These are phyloP conservation scores for Monilinia fructigena DNA, from an alignment of 2,329 filamentous ascomycete species.

Conservation along the genomic window DNA sequence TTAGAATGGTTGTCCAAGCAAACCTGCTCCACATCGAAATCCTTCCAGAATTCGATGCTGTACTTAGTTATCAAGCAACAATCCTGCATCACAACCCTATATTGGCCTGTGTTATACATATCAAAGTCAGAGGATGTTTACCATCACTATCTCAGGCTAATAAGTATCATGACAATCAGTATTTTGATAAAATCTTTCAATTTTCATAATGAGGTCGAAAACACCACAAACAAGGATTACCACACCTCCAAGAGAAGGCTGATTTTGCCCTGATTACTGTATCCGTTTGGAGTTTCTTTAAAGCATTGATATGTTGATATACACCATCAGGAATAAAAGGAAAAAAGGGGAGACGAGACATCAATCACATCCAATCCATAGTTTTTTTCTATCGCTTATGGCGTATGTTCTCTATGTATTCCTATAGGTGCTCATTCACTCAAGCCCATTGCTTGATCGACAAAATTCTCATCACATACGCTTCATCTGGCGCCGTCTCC, in stretches of 20 bases:
- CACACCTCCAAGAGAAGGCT: slow-evolving; percentile 13
- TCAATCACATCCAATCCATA: neutral
- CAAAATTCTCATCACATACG: neutral
- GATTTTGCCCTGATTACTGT: slow-evolving; percentile 2
- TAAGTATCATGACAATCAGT: neutral
- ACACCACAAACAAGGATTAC: neutral
- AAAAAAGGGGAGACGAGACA: neutral
- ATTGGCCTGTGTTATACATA: neutral
- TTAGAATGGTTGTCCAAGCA: neutral
- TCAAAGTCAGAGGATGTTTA: neutral
- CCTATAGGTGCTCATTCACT: neutral
- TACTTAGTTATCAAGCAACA: neutral
- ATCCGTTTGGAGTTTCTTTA: neutral
- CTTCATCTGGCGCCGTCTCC: slow-evolving; percentile 8
- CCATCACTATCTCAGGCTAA: neutral
- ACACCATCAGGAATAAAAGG: neutral
- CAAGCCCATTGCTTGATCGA: neutral
- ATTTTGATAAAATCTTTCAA: slow-evolving; percentile 1
- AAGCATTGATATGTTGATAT: neutral
- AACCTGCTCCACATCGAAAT: neutral
- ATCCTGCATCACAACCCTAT: neutral
- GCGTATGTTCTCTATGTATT: too few species aligned
- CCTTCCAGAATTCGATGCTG: neutral
- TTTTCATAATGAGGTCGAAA: neutral
- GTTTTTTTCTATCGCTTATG: neutral